A percentile compares a stretch with the other conserved stretches of the same genome.
Conservation (phyloP, 495 filamentous ascomycete genomes). For the Pyrenula massariospora region DNA sequence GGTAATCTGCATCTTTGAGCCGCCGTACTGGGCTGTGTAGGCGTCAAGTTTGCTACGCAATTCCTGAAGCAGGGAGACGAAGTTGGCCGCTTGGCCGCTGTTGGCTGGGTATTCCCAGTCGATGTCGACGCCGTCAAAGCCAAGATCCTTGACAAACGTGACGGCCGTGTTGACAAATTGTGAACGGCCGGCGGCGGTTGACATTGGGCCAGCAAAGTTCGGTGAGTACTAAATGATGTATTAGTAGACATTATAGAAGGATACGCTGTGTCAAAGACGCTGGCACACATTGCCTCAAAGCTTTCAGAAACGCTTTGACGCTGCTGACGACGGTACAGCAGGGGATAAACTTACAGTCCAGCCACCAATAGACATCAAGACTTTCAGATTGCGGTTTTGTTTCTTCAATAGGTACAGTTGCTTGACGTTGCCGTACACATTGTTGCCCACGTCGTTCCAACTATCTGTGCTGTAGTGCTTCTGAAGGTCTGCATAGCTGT, state of each 20-base stretch:
- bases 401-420: conserved; percentile 77
- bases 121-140: conserved; percentile 50
- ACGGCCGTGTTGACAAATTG: conserved; percentile 60
- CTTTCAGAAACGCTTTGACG: background rate
- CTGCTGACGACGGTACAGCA: background rate
- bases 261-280: background rate
- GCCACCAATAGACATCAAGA: conserved; percentile 54
- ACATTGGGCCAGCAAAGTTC: conserved; percentile 58
- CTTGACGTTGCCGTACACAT: conserved; percentile 82
- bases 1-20: conserved; percentile 53
- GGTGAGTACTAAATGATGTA: conserved; percentile 40
- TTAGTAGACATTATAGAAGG: too few relatives aligned
- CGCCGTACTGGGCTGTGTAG: conserved; percentile 39
- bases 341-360: conserved; percentile 33
- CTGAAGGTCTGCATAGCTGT: conserved; percentile 48
- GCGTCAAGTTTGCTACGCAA: conserved; percentile 48
- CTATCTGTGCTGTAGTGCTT: conserved; percentile 76
- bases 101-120: conserved; percentile 44
- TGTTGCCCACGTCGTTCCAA: conserved; percentile 53
- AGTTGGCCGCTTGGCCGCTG: conserved; percentile 42
- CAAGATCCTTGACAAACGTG: conserved; percentile 52
- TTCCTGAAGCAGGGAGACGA: conserved; percentile 49
- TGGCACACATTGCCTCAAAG: background rate
- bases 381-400: conserved; percentile 65
- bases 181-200: conserved; percentile 41